A percentile compares a stretch with the other conserved stretches of the same genome.
Evolutionary conservation across 495 filamentous ascomycete genomes (phyloP).

Genomic region (Cercophora sp.): DNA sequence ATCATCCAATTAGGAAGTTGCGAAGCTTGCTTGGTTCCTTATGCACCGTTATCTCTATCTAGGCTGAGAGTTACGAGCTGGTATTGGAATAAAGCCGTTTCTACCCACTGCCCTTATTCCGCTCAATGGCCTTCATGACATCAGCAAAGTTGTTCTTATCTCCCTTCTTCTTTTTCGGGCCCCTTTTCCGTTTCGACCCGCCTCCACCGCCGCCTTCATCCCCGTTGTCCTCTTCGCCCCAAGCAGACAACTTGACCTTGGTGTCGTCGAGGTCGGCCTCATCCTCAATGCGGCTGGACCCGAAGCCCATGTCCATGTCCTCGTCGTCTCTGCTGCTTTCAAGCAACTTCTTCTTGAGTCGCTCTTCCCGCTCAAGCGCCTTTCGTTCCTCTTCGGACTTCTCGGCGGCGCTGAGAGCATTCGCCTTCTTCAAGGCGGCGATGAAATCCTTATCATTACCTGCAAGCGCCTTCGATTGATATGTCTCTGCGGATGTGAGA

Average conservation of each 20-base stretch:
- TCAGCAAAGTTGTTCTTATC: constrained; percentile 77
- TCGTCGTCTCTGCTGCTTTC: constrained; percentile 77
- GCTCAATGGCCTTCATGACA: constrained; percentile 75
- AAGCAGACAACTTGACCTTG: constrained; percentile 63
- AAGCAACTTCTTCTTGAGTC: constrained; percentile 70
- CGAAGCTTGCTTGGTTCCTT: no score
- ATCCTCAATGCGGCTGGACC: constrained; percentile 75
- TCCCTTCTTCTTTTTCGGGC: constrained; percentile 80
- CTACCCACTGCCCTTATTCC: constrained; percentile 38
- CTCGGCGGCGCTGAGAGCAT: constrained; percentile 57
- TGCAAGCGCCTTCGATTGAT: constrained; percentile 53
- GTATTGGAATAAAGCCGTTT: neutral
- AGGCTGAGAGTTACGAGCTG: no score
- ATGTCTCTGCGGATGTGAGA: constrained; percentile 38
- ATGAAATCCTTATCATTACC: constrained; percentile 77
- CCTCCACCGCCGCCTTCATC: constrained; percentile 41
- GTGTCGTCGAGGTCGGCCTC: constrained; percentile 60
- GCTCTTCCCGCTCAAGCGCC: constrained; percentile 51
- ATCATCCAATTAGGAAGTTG: no score
- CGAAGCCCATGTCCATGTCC: constrained; percentile 93
- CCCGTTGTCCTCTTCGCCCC: constrained; percentile 53
- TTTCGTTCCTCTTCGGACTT: constrained; percentile 42
- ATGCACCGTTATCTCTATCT: no score
- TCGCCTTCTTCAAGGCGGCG: constrained; percentile 81
- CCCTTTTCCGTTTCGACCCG: constrained; percentile 67